These are phyloP conservation scores for Debaryomyces hansenii DNA, from an alignment of 805 yeast species.

Conservation along the genomic window DNA sequence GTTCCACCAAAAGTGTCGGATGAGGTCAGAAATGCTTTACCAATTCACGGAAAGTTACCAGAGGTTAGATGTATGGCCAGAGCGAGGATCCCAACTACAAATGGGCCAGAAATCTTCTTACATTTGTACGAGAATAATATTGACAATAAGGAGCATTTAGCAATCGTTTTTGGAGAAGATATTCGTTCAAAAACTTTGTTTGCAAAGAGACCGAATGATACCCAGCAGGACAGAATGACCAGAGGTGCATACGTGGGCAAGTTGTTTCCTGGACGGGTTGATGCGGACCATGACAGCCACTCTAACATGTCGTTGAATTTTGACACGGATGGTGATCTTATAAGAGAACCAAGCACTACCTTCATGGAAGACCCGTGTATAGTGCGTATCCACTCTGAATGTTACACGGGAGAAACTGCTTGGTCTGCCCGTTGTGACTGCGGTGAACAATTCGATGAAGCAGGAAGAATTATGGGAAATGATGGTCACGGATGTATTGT, in stretches of 20 bases:
- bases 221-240: conserved; percentile 95
- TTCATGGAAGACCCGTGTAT: conserved; percentile 48
- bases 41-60: conserved; percentile 62
- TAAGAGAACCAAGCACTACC: conserved; percentile 28
- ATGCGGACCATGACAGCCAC: conserved; percentile 59
- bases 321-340: conserved; percentile 32
- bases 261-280: conserved; percentile 78
- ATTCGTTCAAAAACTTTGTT: conserved; percentile 77
- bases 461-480: conserved; percentile 88
- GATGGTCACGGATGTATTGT: conserved; percentile 92
- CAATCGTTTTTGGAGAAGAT: conserved; percentile 94
- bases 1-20: conserved; percentile 18
- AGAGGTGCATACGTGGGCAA: conserved; percentile 96
- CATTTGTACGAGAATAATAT: conserved; percentile 84
- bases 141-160: conserved; percentile 92
- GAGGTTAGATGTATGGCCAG: conserved; percentile 84
- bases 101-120: conserved; percentile 89
- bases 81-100: conserved; percentile 95
- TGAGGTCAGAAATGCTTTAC: conserved; percentile 28
- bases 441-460: conserved; percentile 98
- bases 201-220: conserved; percentile 60
- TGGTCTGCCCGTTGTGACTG: conserved; percentile 99
- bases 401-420: conserved; percentile 98
- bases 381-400: conserved; percentile 93
- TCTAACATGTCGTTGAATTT: conserved; percentile 26